These are phyloP conservation scores for Hypoxylon perforatum DNA, from an alignment of 495 filamentous ascomycete species.

Conservation along the genomic window DNA sequence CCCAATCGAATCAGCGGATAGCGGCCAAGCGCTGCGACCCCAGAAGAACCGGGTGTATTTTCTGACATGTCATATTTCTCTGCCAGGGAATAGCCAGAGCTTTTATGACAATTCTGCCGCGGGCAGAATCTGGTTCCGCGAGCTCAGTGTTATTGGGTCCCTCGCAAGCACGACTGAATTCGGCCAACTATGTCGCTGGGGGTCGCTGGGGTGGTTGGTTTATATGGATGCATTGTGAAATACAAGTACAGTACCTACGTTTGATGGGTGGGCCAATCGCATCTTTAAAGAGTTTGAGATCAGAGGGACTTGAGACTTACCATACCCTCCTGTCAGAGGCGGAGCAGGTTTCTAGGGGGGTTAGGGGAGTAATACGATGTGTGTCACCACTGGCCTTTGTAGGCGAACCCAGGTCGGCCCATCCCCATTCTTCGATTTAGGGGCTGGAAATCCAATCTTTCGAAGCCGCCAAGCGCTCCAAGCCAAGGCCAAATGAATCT, in stretches of 20 bases:
- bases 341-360: conserved; percentile 1
- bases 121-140: conserved; percentile 45
- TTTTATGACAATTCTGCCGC: conserved; percentile 42
- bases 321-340: conserved; percentile 1
- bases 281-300: conserved; percentile 20
- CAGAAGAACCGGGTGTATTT: conserved; percentile 27
- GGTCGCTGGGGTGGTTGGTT: no score
- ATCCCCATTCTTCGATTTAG: conserved; percentile 23
- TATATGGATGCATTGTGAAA: conserved; percentile 16
- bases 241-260: conserved; percentile 13
- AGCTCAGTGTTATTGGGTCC: conserved; percentile 46
- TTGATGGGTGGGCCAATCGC: conserved; percentile 10
- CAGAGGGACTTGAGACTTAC: conserved; percentile 5
- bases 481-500: conserved; percentile 38
- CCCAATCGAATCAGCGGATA: conserved; percentile 25
- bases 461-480: conserved; percentile 23
- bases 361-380: conserved; percentile 1
- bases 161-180: conserved; percentile 28
- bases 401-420: conserved; percentile 28
- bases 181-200: conserved; percentile 9
- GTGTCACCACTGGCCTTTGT: conserved; percentile 6
- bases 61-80: conserved; percentile 38
- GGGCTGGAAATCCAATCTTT: conserved; percentile 41
- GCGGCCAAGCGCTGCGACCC: conserved; percentile 27
- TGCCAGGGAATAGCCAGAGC: conserved; percentile 27